Base-by-base conservation (phyloP, 805 yeast species). In the Barnettozyma sucrosica region DNA sequence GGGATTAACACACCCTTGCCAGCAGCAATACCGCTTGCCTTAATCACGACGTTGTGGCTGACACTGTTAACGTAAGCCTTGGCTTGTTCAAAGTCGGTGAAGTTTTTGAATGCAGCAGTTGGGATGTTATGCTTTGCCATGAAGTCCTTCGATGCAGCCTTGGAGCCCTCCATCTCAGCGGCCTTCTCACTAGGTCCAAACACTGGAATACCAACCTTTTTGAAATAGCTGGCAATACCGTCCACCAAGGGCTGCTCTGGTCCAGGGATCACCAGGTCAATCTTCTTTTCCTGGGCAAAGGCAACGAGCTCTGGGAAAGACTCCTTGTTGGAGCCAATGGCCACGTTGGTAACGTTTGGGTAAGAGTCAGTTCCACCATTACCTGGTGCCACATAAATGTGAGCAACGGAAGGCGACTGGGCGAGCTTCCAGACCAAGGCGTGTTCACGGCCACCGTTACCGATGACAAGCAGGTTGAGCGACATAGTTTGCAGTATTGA, bases 191-290 rank as follows among this genome's bases (percentile, higher is more conserved):
- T 77, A n/a, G 99, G 99, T 14, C 99, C 99, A 71, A 93, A 93
- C 16, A 90, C 97, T 24, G 97, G 95, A 55, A 93, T 83, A 54
- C 99, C 99, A 44, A 84, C 85, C 49, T 79, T 80, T 52, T 78
- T 70, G 74, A 93, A 89, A 46, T 71, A 71, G 16, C 82, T 66
- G 24, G 90, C 66, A 51, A 93, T 81, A 44, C 99, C 99, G 61
- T 93, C 97, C 28, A 95, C 97, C 52, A 95, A 74, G 33, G 99
- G 98, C 69, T 89, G 96, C 69, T 93, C 99, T n/a, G 99, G 99
- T 30, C 99, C 99, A 33, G 99, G 98, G 39, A 93, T 74, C 5
- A 89, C 98, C 48, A 93, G 72, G 44, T 73, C 76, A 46, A 93
- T 76, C 5, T 76, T 58, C 47, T 90, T 71, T 25, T 77, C 77